A percentile compares a stretch with the other conserved stretches of the same genome.
These are phyloP conservation scores for Grigorovia humatica DNA, from an alignment of 805 yeast species.

Conservation along the genomic window DNA sequence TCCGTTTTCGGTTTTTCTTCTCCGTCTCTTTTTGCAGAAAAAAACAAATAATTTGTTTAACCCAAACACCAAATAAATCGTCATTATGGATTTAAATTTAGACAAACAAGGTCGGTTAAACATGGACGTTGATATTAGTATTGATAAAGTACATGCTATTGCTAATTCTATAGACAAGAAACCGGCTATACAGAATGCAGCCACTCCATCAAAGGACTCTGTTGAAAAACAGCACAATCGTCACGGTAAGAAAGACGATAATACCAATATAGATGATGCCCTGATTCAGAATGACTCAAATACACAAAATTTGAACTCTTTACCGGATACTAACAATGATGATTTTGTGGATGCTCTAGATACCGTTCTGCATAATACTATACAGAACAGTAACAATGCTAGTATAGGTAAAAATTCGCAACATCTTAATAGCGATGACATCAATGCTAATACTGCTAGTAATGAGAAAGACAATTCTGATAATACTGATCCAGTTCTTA, in stretches of 20 bases:
- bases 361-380: constrained; percentile 1
- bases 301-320: background rate
- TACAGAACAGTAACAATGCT: too few species aligned
- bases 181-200: too few species aligned
- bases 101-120: too few species aligned
- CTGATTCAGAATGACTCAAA: constrained; percentile 6
- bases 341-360: constrained; percentile 19
- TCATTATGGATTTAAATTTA: background rate
- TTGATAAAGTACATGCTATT: too few species aligned
- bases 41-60: too few species aligned
- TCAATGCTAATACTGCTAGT: background rate
- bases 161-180: too few species aligned
- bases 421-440: too few species aligned
- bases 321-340: background rate
- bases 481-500: background rate
- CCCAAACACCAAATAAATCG: background rate
- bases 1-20: too few species aligned
- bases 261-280: background rate
- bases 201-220: too few species aligned
- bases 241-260: background rate
- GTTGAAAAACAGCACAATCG: too few species aligned
- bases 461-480: background rate
- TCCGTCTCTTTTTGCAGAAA: background rate
- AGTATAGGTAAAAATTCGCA: too few species aligned
- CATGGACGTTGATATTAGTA: too few species aligned